Conservation (phyloP, 2,329 filamentous ascomycete genomes). For the Colletotrichum scovillei region DNA sequence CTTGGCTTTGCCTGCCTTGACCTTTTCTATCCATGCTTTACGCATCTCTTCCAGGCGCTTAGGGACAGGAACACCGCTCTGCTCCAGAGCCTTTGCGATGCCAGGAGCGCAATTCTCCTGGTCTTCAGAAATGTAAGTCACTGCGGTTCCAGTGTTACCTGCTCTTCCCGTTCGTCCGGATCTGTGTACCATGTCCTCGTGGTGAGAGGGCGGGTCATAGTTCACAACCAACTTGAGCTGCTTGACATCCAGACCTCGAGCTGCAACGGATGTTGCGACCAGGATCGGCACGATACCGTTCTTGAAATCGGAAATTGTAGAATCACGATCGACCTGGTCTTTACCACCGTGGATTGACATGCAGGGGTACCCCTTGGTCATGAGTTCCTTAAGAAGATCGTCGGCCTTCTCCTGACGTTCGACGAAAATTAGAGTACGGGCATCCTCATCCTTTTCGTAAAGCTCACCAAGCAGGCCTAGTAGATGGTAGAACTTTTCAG, state of each 20-base stretch:
- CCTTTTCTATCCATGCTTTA: conserved; percentile 85
- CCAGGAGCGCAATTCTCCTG: conserved; percentile 92
- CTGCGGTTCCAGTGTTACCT: conserved; percentile 92
- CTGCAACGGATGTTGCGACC: conserved; percentile 94
- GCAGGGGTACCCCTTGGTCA: conserved; percentile 88
- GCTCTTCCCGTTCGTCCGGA: conserved; percentile 94
- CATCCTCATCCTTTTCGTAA: conserved; percentile 89
- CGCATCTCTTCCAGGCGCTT: conserved; percentile 74
- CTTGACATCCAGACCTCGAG: conserved; percentile 94
- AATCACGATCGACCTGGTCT: conserved; percentile 92
- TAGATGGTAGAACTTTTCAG: conserved; percentile 84
- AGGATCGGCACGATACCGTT: conserved; percentile 89
- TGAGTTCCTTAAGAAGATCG: conserved; percentile 79
- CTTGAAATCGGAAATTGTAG: conserved; percentile 94
- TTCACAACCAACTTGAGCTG: conserved; percentile 96
- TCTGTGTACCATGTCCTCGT: conserved; percentile 97
- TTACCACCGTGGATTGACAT: conserved; percentile 96
- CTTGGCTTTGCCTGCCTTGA: conserved; percentile 92
- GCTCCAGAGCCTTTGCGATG: conserved; percentile 90
- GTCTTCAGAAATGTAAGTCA: conserved; percentile 92
- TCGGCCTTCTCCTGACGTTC: conserved; percentile 93
- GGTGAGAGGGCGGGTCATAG: conserved; percentile 91
- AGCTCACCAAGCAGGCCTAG: conserved; percentile 89
- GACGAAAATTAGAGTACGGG: conserved; percentile 89
- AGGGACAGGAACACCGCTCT: conserved; percentile 87